These are phyloP conservation scores for Salvia rosmarinus DNA, from an alignment of 257 asterid species.

Conservation along the genomic window DNA sequence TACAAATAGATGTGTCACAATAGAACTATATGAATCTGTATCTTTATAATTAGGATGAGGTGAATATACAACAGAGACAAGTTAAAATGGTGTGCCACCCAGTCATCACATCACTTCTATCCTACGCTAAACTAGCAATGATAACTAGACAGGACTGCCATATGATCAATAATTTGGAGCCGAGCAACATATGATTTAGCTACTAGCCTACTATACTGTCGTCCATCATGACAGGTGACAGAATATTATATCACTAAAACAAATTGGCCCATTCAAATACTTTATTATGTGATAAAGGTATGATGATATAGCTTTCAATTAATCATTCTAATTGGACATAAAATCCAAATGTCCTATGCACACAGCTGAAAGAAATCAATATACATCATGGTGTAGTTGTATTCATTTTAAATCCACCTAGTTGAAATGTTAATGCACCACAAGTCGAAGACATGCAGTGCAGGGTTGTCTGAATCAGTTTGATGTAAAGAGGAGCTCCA, in stretches of 20 bases:
- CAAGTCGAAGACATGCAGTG: too few species aligned
- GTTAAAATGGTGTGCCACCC: not conserved
- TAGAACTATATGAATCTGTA: not conserved
- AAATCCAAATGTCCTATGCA: not conserved
- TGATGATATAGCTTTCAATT: too few species aligned
- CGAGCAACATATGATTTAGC: too few species aligned
- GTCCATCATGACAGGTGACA: not conserved
- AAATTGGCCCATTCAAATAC: too few species aligned
- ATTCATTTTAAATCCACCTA: not conserved
- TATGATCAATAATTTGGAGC: too few species aligned
- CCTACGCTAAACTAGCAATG: not conserved
- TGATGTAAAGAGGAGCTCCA: too few species aligned
- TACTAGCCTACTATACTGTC: not conserved
- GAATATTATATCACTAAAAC: constrained; percentile 1
- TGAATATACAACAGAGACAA: not conserved
- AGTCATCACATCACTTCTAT: not conserved
- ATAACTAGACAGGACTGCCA: too few species aligned
- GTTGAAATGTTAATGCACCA: not conserved
- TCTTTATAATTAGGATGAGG: not conserved
- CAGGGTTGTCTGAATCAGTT: too few species aligned
- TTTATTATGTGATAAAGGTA: too few species aligned
- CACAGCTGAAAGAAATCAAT: not conserved
- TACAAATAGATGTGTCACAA: not conserved
- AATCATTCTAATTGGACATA: not conserved
- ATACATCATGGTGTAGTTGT: not conserved